These are phyloP conservation scores for Astragalus glycyphyllos DNA, from an alignment of 306 rosid species.

Conservation along the genomic window DNA sequence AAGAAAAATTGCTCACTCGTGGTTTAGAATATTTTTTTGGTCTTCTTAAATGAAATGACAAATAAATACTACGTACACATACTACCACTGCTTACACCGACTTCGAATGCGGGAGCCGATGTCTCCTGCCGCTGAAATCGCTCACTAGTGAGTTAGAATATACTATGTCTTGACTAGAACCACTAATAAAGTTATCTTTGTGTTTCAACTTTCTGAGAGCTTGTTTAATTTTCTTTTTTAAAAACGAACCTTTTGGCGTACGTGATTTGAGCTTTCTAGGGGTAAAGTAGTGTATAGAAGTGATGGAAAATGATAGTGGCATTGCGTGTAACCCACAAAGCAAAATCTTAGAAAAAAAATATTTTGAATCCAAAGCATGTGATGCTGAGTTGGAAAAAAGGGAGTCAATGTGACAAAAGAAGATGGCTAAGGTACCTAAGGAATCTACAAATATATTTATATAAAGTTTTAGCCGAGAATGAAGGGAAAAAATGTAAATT, in stretches of 20 bases:
- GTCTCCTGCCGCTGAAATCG: too few species aligned
- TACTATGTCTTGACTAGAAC: too few species aligned
- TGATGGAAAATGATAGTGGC: conserved; percentile 43
- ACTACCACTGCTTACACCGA: too few species aligned
- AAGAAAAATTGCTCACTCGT: too few species aligned
- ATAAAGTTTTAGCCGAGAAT: conserved; percentile 30
- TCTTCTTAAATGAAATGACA: too few species aligned
- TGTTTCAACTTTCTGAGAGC: conserved; percentile 5
- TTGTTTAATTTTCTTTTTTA: conserved; percentile 38
- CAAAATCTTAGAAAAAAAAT: conserved; percentile 38
- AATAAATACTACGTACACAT: too few species aligned
- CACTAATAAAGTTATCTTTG: too few species aligned
- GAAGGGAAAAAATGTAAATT: conserved; percentile 10
- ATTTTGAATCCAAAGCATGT: conserved; percentile 51
- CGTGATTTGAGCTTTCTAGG: conserved; percentile 40
- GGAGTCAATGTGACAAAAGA: conserved; percentile 38
- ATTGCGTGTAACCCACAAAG: conserved; percentile 59
- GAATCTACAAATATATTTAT: conserved; percentile 39
- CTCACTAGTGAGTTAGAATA: too few species aligned
- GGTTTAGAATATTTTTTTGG: too few species aligned
- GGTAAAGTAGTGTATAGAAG: conserved; percentile 39
- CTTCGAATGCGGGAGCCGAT: too few species aligned
- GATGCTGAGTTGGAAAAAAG: conserved; percentile 54
- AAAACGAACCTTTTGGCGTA: conserved; percentile 52
- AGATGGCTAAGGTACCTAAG: conserved; percentile 34